Percentiles rank a stretch among this genome's conserved stretches.
phyloP scores from a whole-genome alignment of 2,329 filamentous ascomycete species.

The Cladosporium sp. region DNA sequence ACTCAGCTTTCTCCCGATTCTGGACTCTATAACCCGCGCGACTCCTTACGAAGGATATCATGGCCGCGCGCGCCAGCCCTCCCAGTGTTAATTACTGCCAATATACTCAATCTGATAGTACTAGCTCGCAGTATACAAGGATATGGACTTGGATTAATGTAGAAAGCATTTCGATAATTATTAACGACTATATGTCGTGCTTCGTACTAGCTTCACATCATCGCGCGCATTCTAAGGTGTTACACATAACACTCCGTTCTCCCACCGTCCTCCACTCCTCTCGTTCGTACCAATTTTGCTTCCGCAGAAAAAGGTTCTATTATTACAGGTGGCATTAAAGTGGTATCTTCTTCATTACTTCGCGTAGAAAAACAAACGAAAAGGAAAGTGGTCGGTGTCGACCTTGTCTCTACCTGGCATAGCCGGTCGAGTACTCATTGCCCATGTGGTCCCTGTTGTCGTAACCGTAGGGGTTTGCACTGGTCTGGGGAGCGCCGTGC shows the following conservation, averaged over 20 bases:
- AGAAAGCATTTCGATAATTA: neutral
- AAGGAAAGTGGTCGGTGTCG: neutral
- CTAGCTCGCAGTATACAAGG: too few species aligned
- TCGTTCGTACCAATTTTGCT: neutral
- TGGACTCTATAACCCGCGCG: too few species aligned
- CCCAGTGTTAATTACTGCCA: too few species aligned
- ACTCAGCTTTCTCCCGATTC: too few species aligned
- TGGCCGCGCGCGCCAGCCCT: too few species aligned
- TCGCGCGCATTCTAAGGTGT: too few species aligned
- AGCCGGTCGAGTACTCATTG: conserved; percentile 17
- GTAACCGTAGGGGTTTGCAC: conserved; percentile 36
- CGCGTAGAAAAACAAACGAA: neutral
- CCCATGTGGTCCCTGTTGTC: conserved; percentile 27
- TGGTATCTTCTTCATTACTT: conserved; percentile 9
- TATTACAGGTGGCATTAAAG: conserved; percentile 10
- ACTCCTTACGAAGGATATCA: too few species aligned
- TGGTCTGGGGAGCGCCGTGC: conserved; percentile 34
- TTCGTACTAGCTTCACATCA: too few species aligned
- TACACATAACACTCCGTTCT: too few species aligned
- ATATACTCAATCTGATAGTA: too few species aligned
- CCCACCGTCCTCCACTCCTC: neutral
- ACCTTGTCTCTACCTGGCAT: conserved; percentile 16
- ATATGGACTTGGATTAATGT: too few species aligned
- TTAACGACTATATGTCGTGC: neutral
- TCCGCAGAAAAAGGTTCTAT: neutral